Evolutionary conservation across 208 protist genomes (phyloP), one percentile per base, ranked within the genome.

Genomic region (Trypanosoma melophagium): DNA sequence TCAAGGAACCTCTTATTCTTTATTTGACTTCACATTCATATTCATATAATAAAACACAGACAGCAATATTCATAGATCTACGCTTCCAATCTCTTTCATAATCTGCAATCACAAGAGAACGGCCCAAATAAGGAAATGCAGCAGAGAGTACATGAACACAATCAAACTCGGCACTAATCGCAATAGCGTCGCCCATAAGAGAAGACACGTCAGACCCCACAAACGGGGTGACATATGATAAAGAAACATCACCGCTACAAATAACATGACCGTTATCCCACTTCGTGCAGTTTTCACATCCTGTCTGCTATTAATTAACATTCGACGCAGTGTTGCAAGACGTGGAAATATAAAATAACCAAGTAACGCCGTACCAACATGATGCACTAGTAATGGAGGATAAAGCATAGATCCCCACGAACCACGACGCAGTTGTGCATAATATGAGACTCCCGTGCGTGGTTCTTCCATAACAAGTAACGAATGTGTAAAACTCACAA

Each of bases 401-500:
- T 62, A 8, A 0, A 67, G 28, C 25, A 66, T 47, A 12, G 38
- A 45, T 14, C 60, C 28, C 53, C 22, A 66, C 9, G 60, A 67
- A 2, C 40, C 60, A 25, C 60, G 21, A 16, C 31, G 60, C 22
- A 60, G 38, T 35, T n/a, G 10, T 41, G 25, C 44, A 35, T 66
- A 61, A 44, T 61, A 58, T 1, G 68, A 45, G n/a, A 9, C 28
- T 7, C 3, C 42, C 47, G 31, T n/a, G 7, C 28, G 65, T 22
- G 86, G 86, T 49, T 81, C 69, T 66, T 93, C 89, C 55, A 93
- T 76, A n/a, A 82, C 62, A n/a, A 95, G 71, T 47, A 95, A 71
- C 22, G 76, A 74, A 60, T 90, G 82, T 3, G 82, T 87, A 49
- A 95, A 77, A 71, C 79, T 80, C 19, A 95, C 82, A 24, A 95